Base-by-base conservation (phyloP, 306 rosid species). In the Aeschynomene evenia region DNA sequence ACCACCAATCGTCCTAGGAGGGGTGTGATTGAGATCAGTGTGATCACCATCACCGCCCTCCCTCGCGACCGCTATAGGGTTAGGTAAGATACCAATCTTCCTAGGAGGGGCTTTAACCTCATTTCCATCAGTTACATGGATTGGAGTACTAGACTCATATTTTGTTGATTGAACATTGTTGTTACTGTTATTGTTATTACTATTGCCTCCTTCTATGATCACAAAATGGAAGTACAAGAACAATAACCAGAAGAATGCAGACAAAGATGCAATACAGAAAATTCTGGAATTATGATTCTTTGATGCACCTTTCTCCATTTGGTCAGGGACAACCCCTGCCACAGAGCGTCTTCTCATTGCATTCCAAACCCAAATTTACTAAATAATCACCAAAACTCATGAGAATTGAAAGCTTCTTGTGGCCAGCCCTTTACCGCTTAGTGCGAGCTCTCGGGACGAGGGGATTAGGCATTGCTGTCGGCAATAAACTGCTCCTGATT, bases 261-360 rank as follows among this genome's bases (percentile, higher is more conserved):
- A 77, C 72, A 94, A 51, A 3, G 80, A 81, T 2, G 78, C 95
- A 71, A 94, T 67, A 68, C 81, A 85, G 66, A 82, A 89, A 67
- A 94, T 66, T 34, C 96, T 75, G 14, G 89, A 80, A 63, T 83
- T 86, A 19, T 84, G 96, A 68, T 79, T 81, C 82, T 87, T 94
- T 7, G 87, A 58, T n/a, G 80, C 65, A 48, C 87, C 89, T 50
- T 85, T 88, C 74, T 94, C 97, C 97, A 83, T 85, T 63, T 68
- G 89, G 49, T 87, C 96, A 45, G 75, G 73, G 26, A 86, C 83
- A 49, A 66, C 65, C 65, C 64, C 79, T 67, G 79, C 66, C 78
- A 76, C 67, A 71, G 83, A 73, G 77, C 97, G 99, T 72, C 92
- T 88, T 79, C 97, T 87, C 97, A 94, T 90, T 71, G 74, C 52